Base-by-base conservation (phyloP, 225 moss, liverwort and hornwort genomes). In the Lunularia cruciata region DNA sequence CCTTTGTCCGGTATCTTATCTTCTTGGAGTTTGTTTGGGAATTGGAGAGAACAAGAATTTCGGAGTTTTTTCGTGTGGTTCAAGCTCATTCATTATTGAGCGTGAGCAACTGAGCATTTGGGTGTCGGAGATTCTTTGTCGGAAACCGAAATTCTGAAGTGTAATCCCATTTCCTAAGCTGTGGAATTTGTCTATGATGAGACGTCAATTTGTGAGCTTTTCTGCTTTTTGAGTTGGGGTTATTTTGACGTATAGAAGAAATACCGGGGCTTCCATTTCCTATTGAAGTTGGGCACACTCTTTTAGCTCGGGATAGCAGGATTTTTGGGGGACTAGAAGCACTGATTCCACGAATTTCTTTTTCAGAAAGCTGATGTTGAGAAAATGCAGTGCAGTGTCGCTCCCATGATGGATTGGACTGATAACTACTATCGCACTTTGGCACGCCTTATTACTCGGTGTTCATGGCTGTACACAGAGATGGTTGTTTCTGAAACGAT, bases 331-430 rank as follows among this genome's bases (percentile, higher is more conserved):
- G n/a, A n/a, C n/a, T n/a, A n/a, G n/a, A n/a, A n/a, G n/a, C n/a
- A n/a, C n/a, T n/a, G n/a, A n/a, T n/a, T n/a, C n/a, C n/a, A n/a
- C n/a, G n/a, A n/a, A n/a, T 22, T 6, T 13, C 27, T 34, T 38
- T 10, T 22, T 22, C 9, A 12, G 4, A 3, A 8, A 42, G 47
- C 70, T 78, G 65, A 78, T 65, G 36, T 72, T 46, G 46, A 32
- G 36, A 71, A 54, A 45, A 60, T 96, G 87, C 92, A 96, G 92
- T 85, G 84, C 98, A 98, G 98, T 98, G 91, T 98, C 69, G 98
- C 98, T 82, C 98, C 98, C 45, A 98, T 98, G 98, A 98, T 98
- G 98, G 98, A 98, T 75, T 93, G 98, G 93, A 98, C 98, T 47
- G 93, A 98, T 73, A 93, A 91, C 45, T 90, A 93, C 69, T 98